Conservation (phyloP, 2,329 filamentous ascomycete genomes). For the Colletotrichum tropicicola region DNA sequence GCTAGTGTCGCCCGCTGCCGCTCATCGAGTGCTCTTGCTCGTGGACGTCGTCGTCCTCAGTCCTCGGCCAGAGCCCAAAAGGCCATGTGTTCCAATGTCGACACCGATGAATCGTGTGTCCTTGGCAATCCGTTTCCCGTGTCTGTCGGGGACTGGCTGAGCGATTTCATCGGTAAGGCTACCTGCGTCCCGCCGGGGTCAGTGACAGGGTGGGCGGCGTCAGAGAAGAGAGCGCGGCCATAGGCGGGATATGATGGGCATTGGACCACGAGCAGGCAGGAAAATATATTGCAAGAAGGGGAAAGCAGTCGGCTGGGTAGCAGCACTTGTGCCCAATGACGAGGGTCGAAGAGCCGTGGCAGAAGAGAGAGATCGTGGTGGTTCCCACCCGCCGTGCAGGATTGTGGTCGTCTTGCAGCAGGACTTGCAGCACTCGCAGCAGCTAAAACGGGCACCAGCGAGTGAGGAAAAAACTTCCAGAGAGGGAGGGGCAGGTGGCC, state of each 20-base stretch:
- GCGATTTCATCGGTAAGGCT: background rate
- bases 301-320: background rate
- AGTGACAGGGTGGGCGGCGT: background rate
- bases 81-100: background rate
- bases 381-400: slow-evolving; percentile 5
- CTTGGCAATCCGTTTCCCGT: background rate
- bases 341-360: background rate
- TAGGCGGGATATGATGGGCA: background rate
- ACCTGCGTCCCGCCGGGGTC: background rate
- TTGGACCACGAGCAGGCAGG: background rate
- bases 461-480: background rate
- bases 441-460: background rate
- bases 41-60: background rate
- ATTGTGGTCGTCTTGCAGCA: background rate
- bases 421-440: slow-evolving; percentile 10
- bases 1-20: background rate
- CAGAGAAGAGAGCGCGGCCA: background rate
- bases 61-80: background rate
- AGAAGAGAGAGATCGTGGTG: background rate
- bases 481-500: background rate
- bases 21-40: background rate
- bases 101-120: background rate
- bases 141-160: background rate
- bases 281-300: background rate
- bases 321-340: slow-evolving; percentile 23